Percentiles rank a stretch among this genome's conserved stretches.
phyloP scores from a whole-genome alignment of 768 basidiomycete species.

The Termitomyces heimii region DNA sequence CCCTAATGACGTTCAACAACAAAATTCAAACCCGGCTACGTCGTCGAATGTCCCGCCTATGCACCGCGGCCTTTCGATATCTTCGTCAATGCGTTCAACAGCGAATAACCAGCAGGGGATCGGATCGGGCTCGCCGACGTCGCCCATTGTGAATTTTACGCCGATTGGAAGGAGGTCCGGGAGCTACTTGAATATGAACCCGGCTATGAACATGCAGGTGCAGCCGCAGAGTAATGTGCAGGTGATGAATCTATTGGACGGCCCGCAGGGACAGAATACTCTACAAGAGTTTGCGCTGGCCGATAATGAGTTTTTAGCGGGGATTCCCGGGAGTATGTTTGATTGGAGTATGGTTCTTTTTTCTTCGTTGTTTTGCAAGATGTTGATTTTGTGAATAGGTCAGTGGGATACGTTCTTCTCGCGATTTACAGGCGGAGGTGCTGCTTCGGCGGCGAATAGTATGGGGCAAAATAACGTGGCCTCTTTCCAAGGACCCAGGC shows the following conservation, averaged over 20 bases:
- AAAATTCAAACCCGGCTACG: constrained; percentile 1
- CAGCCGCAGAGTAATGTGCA: constrained; percentile 53
- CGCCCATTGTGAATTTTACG: constrained; percentile 53
- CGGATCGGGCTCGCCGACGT: constrained; percentile 13
- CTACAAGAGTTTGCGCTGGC: constrained; percentile 62
- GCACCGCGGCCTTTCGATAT: constrained; percentile 12
- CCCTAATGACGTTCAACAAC: constrained; percentile 10
- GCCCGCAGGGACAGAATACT: constrained; percentile 44
- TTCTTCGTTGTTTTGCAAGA: neutral
- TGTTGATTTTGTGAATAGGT: constrained; percentile 30
- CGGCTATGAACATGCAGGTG: constrained; percentile 53
- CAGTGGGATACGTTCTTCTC: constrained; percentile 84
- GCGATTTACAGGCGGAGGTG: constrained; percentile 32
- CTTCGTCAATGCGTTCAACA: constrained; percentile 24
- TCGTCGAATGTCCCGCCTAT: constrained; percentile 11
- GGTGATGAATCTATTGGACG: constrained; percentile 72
- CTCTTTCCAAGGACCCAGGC: constrained; percentile 15
- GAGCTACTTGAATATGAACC: constrained; percentile 62
- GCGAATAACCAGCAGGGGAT: constrained; percentile 13
- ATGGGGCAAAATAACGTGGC: constrained; percentile 16
- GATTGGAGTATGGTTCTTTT: constrained; percentile 61
- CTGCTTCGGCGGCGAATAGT: constrained; percentile 13
- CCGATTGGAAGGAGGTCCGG: constrained; percentile 36
- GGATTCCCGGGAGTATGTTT: constrained; percentile 80
- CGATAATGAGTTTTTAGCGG: constrained; percentile 67